Conservation (phyloP, 2,329 filamentous ascomycete species). For the Penicillium griseofulvum region DNA sequence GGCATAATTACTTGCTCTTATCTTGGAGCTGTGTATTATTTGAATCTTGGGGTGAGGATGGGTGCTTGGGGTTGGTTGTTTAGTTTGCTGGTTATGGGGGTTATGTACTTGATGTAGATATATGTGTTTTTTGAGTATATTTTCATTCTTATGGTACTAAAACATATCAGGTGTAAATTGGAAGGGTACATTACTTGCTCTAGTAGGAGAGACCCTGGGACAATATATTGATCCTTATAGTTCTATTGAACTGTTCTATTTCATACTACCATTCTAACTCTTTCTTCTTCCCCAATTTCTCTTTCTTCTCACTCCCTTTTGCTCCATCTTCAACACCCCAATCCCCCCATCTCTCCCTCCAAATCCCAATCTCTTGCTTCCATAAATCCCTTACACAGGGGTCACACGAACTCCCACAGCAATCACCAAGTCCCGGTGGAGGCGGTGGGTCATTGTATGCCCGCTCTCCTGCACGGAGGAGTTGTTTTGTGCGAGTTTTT, state of each 20-base stretch:
- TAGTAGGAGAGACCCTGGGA: too few relatives aligned
- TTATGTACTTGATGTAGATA: neutral
- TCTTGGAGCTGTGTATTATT: constrained; percentile 57
- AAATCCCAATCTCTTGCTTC: constrained; percentile 34
- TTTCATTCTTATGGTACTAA: too few relatives aligned
- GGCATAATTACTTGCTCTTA: constrained; percentile 58
- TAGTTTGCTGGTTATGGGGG: constrained; percentile 14
- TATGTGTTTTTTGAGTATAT: too few relatives aligned
- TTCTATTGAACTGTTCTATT: neutral
- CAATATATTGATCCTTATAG: too few relatives aligned
- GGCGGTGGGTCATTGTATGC: constrained; percentile 33
- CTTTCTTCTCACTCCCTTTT: neutral
- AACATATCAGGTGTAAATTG: too few relatives aligned
- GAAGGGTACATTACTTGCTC: too few relatives aligned
- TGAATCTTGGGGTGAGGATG: constrained; percentile 36
- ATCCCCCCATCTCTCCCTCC: constrained; percentile 36
- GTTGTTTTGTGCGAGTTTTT: constrained; percentile 33
- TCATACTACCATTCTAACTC: constrained; percentile 17
- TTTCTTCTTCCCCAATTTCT: constrained; percentile 6
- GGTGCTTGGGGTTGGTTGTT: constrained; percentile 16
- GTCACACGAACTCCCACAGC: constrained; percentile 40
- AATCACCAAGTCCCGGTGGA: constrained; percentile 31
- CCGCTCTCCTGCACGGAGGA: constrained; percentile 31
- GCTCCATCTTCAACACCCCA: constrained; percentile 2
- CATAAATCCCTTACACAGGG: constrained; percentile 38